Evolutionary conservation across 345 rosid species (phyloP), one percentile per base, ranked within the genome.

Genomic region (Rubroshorea leprosula): DNA sequence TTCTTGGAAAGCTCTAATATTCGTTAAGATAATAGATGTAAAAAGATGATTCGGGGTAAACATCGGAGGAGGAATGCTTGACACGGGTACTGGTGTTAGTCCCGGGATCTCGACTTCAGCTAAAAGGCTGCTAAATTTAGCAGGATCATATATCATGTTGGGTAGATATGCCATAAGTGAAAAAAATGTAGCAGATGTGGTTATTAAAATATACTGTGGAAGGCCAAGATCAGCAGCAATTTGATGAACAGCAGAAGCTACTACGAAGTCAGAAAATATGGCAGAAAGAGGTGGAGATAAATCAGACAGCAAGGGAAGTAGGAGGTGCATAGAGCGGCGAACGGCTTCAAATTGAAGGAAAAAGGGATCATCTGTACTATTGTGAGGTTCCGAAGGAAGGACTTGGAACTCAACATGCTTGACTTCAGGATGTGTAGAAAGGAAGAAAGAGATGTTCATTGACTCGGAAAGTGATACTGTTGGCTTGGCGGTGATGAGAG

Each of bases 391-490:
- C 53, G 58, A 54, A 19, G 70, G 41, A 23, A 51, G 57, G 24
- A 61, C 63, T 48, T 63, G 66, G 62, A 78, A 57, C 8, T 71
- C 59, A 11, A 61, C 13, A 16, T 59, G 72, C 1, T 25, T 63
- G 58, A 68, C 51, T 49, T 75, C 54, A 11, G 75, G 80, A 66
- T 57, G 62, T 20, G 61, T 25, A 5, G 64, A 54, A 21, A 70
- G 72, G 60, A 82, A 77, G 19, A 26, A 39, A 12, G 71, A 71
- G 39, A 77, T 66, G 27, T 25, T 55, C 26, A 25, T 0, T 2
- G 78, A 66, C 25, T 82, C 88, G 1, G 83, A 67, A 0, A 22
- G 11, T 1, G 88, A 70, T 26, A 73, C 72, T 19, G 70, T 71
- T 0, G 79, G 73, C 8, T 51, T 55, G 26, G 68, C 13, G 12